Evolutionary conservation across 257 asterid genomes (phyloP).

Genomic region (Catharanthus roseus): DNA sequence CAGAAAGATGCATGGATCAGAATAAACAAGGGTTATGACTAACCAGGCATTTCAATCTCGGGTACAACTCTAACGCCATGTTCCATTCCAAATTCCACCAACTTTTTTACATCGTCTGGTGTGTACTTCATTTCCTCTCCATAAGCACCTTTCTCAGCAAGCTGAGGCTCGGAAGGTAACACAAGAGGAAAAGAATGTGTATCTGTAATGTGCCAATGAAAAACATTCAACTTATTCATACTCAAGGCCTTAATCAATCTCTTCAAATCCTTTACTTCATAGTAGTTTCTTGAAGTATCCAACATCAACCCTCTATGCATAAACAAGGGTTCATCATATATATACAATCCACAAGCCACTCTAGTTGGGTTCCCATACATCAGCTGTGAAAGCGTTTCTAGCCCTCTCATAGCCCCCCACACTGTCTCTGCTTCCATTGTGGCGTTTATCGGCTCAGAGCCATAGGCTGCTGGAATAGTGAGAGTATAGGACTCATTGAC

Average conservation of each 20-base stretch:
- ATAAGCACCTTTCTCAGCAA: constrained; percentile 73
- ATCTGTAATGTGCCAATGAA: constrained; percentile 95
- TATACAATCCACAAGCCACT: constrained; percentile 47
- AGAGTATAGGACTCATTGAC: constrained; percentile 80
- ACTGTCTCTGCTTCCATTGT: constrained; percentile 43
- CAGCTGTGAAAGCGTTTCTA: constrained; percentile 83
- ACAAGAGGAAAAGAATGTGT: constrained; percentile 89
- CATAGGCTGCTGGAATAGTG: constrained; percentile 31
- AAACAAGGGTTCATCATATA: constrained; percentile 63
- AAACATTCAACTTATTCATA: constrained; percentile 86
- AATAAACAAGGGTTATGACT: constrained; percentile 15
- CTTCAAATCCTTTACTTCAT: constrained; percentile 47
- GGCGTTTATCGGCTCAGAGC: constrained; percentile 32
- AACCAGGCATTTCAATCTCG: constrained; percentile 98
- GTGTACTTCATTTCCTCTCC: constrained; percentile 64
- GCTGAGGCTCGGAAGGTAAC: constrained; percentile 67
- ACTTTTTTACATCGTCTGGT: constrained; percentile 52
- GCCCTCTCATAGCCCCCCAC: constrained; percentile 95
- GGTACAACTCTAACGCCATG: constrained; percentile 80
- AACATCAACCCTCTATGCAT: constrained; percentile 65
- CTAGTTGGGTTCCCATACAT: constrained; percentile 43
- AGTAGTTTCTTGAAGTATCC: constrained; percentile 81
- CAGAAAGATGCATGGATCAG: too few relatives aligned
- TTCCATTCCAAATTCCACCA: constrained; percentile 74
- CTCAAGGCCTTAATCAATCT: constrained; percentile 68